Percentiles rank a stretch among this genome's conserved stretches.
Conservation (phyloP, 2,329 filamentous ascomycete genomes). For the Purpureocillium takamizusanense region DNA sequence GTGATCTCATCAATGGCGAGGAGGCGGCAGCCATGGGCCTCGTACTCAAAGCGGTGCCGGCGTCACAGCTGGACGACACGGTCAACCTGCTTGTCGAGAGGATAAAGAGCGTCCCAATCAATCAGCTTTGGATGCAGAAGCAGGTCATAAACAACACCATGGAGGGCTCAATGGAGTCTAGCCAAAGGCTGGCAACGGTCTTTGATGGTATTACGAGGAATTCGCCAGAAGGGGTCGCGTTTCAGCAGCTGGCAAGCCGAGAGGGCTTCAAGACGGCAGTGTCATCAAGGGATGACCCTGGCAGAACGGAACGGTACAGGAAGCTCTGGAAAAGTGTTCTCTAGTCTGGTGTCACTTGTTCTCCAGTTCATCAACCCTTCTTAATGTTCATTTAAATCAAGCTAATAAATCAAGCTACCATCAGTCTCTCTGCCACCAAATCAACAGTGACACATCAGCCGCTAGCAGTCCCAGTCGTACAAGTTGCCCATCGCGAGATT, state of each 20-base stretch:
- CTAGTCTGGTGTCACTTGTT: too few relatives aligned
- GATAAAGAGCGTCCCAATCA: conserved; percentile 7
- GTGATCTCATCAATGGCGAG: conserved; percentile 7
- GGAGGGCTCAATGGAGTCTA: conserved; percentile 4
- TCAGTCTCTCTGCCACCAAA: too few relatives aligned
- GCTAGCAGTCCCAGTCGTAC: not conserved
- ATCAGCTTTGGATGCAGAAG: conserved; percentile 9
- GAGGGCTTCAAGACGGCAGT: too few relatives aligned
- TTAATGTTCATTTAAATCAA: too few relatives aligned
- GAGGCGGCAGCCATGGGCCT: conserved; percentile 8
- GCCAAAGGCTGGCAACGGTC: conserved; percentile 6
- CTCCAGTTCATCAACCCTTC: too few relatives aligned
- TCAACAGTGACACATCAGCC: not conserved
- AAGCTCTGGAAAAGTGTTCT: too few relatives aligned
- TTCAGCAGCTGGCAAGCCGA: conserved; percentile 1
- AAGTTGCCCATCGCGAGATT: not conserved
- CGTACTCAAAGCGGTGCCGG: conserved; percentile 7
- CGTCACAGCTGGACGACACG: conserved; percentile 5
- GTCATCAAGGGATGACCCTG: too few relatives aligned
- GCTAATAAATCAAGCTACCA: too few relatives aligned
- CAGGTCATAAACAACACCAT: conserved; percentile 7
- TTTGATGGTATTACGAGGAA: conserved; percentile 10
- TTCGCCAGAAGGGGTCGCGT: conserved; percentile 7
- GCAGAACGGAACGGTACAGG: too few relatives aligned
- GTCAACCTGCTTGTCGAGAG: conserved; percentile 5